A percentile compares a stretch with the other conserved stretches of the same genome.
Evolutionary conservation across 768 basidiomycete genomes (phyloP).

Genomic region (Leccinum barrowsii): DNA sequence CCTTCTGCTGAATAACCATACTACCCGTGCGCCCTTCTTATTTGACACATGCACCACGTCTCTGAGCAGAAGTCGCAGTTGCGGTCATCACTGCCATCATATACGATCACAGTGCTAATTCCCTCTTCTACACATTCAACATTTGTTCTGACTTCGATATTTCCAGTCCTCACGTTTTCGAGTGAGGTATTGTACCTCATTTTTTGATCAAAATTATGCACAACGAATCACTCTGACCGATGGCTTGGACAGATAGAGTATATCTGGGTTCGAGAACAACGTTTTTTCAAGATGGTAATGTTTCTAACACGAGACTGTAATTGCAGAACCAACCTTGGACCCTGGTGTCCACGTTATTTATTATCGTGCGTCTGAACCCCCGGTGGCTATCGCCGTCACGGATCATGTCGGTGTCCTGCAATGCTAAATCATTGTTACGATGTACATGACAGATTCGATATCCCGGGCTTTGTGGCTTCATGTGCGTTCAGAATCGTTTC

Average conservation of each 20-base stretch:
- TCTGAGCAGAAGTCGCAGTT: neutral
- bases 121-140: neutral
- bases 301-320: neutral
- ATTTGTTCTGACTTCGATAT: neutral
- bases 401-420: neutral
- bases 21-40: neutral
- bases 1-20: rapidly evolving
- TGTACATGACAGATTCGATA: no score
- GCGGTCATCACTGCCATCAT: neutral
- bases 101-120: neutral
- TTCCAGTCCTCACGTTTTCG: neutral
- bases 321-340: neutral
- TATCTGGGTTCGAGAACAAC: neutral
- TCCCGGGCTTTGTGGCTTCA: no score
- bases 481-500: no score
- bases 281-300: neutral
- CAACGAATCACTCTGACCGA: neutral
- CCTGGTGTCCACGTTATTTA: neutral
- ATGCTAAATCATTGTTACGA: no score
- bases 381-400: neutral
- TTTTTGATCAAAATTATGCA: neutral
- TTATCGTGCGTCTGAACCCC: neutral
- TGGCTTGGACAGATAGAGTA: neutral
- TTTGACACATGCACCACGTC: neutral
- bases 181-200: neutral